Conservation (phyloP, 805 yeast genomes). For the Ogataea saltuana region DNA sequence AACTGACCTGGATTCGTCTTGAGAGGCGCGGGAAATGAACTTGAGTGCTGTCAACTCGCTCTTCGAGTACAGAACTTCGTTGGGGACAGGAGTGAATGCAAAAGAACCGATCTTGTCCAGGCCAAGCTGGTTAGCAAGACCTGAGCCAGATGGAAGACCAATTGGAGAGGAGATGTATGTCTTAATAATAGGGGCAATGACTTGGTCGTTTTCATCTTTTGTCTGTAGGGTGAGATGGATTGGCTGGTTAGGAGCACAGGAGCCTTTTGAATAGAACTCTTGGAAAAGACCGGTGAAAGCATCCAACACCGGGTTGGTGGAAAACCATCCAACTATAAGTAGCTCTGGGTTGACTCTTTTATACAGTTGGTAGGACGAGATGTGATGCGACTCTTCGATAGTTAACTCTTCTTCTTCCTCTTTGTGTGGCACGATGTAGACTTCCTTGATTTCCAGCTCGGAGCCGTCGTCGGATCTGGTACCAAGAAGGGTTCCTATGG, state of each 20-base stretch:
- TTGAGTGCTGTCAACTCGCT: slow-evolving; percentile 63
- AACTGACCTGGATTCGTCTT: slow-evolving; percentile 34
- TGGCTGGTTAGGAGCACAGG: slow-evolving; percentile 75
- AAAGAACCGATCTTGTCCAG: slow-evolving; percentile 48
- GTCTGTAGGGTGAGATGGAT: slow-evolving; percentile 74
- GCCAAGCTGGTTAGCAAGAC: slow-evolving; percentile 37
- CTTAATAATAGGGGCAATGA: slow-evolving; percentile 53
- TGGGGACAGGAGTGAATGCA: slow-evolving; percentile 76
- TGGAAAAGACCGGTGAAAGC: slow-evolving; percentile 75
- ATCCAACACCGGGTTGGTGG: slow-evolving; percentile 59
- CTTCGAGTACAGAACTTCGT: slow-evolving; percentile 54
- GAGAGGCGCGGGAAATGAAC: slow-evolving; percentile 43
- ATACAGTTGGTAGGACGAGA: slow-evolving; percentile 66
- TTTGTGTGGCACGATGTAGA: slow-evolving; percentile 78
- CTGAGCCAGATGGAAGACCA: slow-evolving; percentile 50
- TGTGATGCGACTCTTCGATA: slow-evolving; percentile 76
- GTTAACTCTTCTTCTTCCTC: slow-evolving; percentile 76
- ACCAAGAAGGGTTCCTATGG: slow-evolving; percentile 83
- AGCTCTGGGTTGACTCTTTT: slow-evolving; percentile 79
- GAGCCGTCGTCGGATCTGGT: slow-evolving; percentile 80
- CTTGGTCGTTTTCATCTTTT: slow-evolving; percentile 45
- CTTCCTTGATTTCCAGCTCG: slow-evolving; percentile 69
- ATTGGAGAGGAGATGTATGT: slow-evolving; percentile 80
- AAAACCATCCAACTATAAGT: slow-evolving; percentile 84
- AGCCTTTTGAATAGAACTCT: slow-evolving; percentile 73